Base-by-base conservation (phyloP, 345 rosid species). In the Citrus cavaleriei region DNA sequence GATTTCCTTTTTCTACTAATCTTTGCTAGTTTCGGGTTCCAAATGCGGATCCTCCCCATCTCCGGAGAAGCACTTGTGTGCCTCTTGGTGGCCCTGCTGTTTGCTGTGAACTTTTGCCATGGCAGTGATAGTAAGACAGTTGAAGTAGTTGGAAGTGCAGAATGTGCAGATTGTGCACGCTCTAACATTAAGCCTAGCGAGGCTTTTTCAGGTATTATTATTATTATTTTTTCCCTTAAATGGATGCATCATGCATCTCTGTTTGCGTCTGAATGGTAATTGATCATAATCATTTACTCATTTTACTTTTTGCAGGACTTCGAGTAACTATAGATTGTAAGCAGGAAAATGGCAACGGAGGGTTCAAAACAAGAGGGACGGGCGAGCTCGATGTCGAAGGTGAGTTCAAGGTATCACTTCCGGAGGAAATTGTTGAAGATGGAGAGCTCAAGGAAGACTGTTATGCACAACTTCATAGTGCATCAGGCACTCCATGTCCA, bases 401-500 rank as follows among this genome's bases (percentile, higher is more conserved):
- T 27, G 92, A 85, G 70, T 95, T 95, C 84, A 83, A 28, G 28
- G 92, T 92, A 25, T 69, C 79, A 4, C 89, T 90, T 77, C 93
- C 92, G 7, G 70, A 40, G 30, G 90, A 88, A 34, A 65, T 91
- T 62, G 84, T 89, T 8, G 73, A 87, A 73, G 85, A 90, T 62
- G 98, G 89, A 5, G 78, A 86, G 32, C 63, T 95, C 40, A 89
- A 84, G 80, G 91, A 92, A 80, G 91, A 91, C 60, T 95, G 98
- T 86, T 92, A 93, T 30, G 98, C 98, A 18, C 97, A 90, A 78
- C 94, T 95, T 80, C 93, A 90, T 74, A 89, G 93, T 70, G 92
- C 88, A 16, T 82, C 89, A 0, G 84, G 84, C 10, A 38, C 80
- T 2, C 92, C 95, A 25, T 95, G 98, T 66, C 93, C 97, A 1